Evolutionary conservation across 768 basidiomycete species (phyloP), one percentile per base, ranked within the genome.

Genomic region (Boletus speciosus): DNA sequence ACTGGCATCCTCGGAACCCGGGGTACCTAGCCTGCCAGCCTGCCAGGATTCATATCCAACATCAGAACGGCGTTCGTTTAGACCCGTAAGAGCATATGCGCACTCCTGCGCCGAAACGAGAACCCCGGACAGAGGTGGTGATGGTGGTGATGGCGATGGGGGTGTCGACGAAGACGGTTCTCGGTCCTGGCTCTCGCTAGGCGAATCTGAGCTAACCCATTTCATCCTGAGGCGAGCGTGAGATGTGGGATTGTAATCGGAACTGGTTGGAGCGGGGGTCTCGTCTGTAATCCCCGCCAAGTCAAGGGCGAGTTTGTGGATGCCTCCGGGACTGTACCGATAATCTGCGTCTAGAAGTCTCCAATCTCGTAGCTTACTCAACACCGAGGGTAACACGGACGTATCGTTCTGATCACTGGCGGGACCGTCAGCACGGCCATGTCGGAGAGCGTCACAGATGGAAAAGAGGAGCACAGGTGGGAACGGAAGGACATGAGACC

Each of bases 341-440:
- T 52, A 16, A 0, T 43, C 42, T 21, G 47, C 54, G 32, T 64
- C 60, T 21, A 66, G 57, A 41, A 69, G 51, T 41, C 66, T 60
- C 67, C 66, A 68, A 8, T 50, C 51, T 16, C 65, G 59, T 41
- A 68, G 54, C 52, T 48, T 66, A 16, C 41, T 46, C 55, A 68
- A 50, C 16, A 66, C 67, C 47, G 14, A 54, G 38, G 66, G 64
- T 9, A 68, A 47, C 8, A 66, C 12, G 41, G 56, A 48, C 16
- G 46, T 14, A 4, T 57, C 40, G 10, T 1, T 11, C 25, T 36
- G 50, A 25, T 47, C 52, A 4, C 25, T 25, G 25, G 12, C 25
- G 14, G 51, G 23, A 31, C 21, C 19, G 21, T 25, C 27, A 1
- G 35, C 16, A 3, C n/a, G 31, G 29, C n/a, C 36, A 3, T 23